Conservation (phyloP, 106 monocot genomes). For the Iris macrosiphon region DNA sequence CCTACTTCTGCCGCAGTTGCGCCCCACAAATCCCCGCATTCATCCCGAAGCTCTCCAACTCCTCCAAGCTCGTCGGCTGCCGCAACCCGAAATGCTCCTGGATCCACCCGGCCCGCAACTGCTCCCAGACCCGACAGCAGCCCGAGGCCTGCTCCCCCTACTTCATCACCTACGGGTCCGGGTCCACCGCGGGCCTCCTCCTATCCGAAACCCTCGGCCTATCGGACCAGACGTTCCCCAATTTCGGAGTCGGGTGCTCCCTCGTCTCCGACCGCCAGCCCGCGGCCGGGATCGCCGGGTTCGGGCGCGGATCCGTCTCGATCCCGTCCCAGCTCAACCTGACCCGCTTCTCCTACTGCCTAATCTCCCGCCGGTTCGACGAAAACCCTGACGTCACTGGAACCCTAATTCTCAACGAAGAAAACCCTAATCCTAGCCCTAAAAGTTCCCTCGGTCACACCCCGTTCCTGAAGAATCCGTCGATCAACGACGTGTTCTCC, state of each 20-base stretch:
- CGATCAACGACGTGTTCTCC: constrained; percentile 24
- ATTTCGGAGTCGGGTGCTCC: constrained; percentile 76
- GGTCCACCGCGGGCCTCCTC: constrained; percentile 77
- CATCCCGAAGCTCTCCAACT: constrained; percentile 57
- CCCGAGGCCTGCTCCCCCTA: constrained; percentile 64
- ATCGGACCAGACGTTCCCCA: constrained; percentile 2
- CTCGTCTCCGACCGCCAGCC: constrained; percentile 61
- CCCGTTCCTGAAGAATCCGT: constrained; percentile 39
- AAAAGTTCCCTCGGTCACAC: constrained; percentile 37
- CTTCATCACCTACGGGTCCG: constrained; percentile 59
- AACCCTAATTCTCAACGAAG: constrained; percentile 35
- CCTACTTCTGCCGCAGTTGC: constrained; percentile 64
- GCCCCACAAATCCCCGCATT: constrained; percentile 24
- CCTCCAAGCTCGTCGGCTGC: constrained; percentile 80
- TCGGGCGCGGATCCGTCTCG: constrained; percentile 72
- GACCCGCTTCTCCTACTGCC: constrained; percentile 73
- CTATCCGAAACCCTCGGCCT: constrained; percentile 51
- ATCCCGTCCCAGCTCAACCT: constrained; percentile 56
- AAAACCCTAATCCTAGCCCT: not conserved
- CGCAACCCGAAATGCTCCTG: constrained; percentile 63
- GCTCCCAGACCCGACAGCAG: constrained; percentile 18
- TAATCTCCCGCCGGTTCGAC: constrained; percentile 69
- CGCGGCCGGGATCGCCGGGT: constrained; percentile 64
- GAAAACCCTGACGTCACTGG: constrained; percentile 44
- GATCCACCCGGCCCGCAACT: constrained; percentile 37